Conservation (phyloP, 805 yeast species). For the Monosporozyma aquatica region DNA sequence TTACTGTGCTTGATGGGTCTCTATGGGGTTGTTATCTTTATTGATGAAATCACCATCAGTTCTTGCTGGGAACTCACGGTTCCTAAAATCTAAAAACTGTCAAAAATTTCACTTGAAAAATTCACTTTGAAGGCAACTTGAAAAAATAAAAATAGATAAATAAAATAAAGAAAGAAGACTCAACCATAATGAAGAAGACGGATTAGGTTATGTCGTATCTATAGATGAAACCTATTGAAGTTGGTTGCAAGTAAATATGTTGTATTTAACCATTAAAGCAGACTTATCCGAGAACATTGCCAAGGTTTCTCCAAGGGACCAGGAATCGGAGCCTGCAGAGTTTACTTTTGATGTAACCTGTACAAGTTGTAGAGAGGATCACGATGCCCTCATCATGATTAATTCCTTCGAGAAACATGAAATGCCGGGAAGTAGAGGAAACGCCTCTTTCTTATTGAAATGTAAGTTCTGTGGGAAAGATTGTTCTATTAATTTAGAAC, state of each 20-base stretch:
- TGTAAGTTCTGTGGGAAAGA: slow-evolving; percentile 53
- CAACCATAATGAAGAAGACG: too few species aligned
- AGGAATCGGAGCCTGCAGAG: slow-evolving; percentile 53
- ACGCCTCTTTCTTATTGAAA: slow-evolving; percentile 71
- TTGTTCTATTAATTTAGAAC: slow-evolving; percentile 18
- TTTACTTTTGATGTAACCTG: slow-evolving; percentile 70
- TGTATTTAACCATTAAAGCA: slow-evolving; percentile 22
- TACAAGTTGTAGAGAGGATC: slow-evolving; percentile 68
- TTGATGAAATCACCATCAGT: too few species aligned
- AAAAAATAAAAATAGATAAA: too few species aligned
- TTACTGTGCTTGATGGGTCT: too few species aligned
- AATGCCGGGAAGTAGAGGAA: slow-evolving; percentile 64
- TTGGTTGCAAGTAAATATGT: slow-evolving; percentile 17
- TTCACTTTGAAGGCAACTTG: too few species aligned
- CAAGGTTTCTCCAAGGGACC: slow-evolving; percentile 51
- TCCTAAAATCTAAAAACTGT: too few species aligned
- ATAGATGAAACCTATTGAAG: too few species aligned
- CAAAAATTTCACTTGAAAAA: too few species aligned
- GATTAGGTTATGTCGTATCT: too few species aligned
- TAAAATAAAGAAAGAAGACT: too few species aligned
- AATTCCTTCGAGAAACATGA: slow-evolving; percentile 59
- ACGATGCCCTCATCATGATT: slow-evolving; percentile 60
- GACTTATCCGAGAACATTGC: slow-evolving; percentile 40
- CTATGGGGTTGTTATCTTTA: too few species aligned
- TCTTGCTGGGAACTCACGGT: too few species aligned